Evolutionary conservation across 108 stramenopile genomes (phyloP), one percentile per base, ranked within the genome.

Genomic region (Nannochloropsis gaditana): DNA sequence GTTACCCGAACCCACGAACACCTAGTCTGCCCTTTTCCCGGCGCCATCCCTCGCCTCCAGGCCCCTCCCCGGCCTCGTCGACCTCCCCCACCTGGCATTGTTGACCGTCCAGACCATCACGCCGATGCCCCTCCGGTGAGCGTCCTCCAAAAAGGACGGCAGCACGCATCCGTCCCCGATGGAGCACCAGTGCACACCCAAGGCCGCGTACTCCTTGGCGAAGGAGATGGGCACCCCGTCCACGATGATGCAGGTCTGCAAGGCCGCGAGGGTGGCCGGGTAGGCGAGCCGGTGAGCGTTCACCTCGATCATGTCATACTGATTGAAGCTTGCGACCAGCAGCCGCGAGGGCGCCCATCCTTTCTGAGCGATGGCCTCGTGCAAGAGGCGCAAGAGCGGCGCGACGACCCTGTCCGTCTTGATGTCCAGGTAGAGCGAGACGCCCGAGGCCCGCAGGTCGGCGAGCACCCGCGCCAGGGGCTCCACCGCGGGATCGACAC

Each of bases 261-360:
- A 15, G 59, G 59, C 8, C 6, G 5, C 59, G 15, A 73, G n/a
- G 19, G 59, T 73, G n/a, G 59, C 3, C 3, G 59, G 59, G 6
- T 73, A 73, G 59, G 59, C 59, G 59, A 73, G 59, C n/a, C 59
- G 59, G 59, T 73, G 59, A n/a, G 59, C 59, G 59, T 73, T 73
- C 59, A 73, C 59, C n/a, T 73, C 59, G 59, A 73, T 73, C 59
- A 73, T 73, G 59, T 73, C 59, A 73, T 73, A 73, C 59, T 73
- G 59, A n/a, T 73, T 73, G 6, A 73, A 73, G 8, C 59, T 73
- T 2, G 59, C 59, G 59, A 73, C n/a, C 19, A 73, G 59, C 1
- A 73, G n/a, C 59, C 59, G 15, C 15, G 59, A n/a, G n/a, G n/a
- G 59, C 59, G 15, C 59, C 59, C 59, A 73, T 15, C 59, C 59